Conservation (phyloP, 2,329 filamentous ascomycete species). For the Fusarium udum region DNA sequence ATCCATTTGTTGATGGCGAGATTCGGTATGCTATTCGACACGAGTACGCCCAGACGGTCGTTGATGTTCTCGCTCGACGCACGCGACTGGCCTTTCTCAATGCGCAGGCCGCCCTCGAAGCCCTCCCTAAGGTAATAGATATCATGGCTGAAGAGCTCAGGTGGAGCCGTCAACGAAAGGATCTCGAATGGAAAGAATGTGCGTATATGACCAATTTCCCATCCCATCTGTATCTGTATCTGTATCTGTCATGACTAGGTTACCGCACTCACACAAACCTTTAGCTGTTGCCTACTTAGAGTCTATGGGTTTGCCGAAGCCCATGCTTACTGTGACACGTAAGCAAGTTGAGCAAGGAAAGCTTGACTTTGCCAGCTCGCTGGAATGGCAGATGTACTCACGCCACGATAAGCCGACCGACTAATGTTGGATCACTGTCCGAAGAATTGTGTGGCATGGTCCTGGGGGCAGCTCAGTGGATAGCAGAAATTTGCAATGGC, state of each 20-base stretch:
- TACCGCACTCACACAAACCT: constrained; percentile 7
- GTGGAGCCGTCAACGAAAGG: constrained; percentile 78
- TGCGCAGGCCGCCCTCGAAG: constrained; percentile 87
- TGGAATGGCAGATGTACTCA: constrained; percentile 71
- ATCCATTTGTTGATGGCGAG: constrained; percentile 93
- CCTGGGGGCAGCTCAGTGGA: not conserved
- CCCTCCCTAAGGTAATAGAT: constrained; percentile 85
- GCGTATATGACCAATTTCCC: constrained; percentile 45
- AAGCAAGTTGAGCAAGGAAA: constrained; percentile 70
- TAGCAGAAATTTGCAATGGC: not conserved
- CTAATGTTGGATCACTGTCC: constrained; percentile 3
- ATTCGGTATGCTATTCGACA: constrained; percentile 86
- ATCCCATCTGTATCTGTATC: not conserved
- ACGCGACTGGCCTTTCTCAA: constrained; percentile 91
- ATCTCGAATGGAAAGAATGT: constrained; percentile 83
- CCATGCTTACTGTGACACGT: constrained; percentile 65
- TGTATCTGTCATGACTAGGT: constrained; percentile 7
- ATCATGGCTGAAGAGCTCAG: constrained; percentile 86
- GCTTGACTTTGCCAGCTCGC: constrained; percentile 64
- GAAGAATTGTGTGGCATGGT: not conserved
- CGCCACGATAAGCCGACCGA: constrained; percentile 64
- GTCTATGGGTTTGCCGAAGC: constrained; percentile 72
- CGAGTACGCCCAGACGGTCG: constrained; percentile 91
- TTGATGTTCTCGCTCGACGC: constrained; percentile 86
- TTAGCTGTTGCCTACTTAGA: constrained; percentile 68